A percentile compares a stretch with the other conserved stretches of the same genome.
phyloP scores from a whole-genome alignment of 768 basidiomycete species.

The Vishniacozyma victoriae region DNA sequence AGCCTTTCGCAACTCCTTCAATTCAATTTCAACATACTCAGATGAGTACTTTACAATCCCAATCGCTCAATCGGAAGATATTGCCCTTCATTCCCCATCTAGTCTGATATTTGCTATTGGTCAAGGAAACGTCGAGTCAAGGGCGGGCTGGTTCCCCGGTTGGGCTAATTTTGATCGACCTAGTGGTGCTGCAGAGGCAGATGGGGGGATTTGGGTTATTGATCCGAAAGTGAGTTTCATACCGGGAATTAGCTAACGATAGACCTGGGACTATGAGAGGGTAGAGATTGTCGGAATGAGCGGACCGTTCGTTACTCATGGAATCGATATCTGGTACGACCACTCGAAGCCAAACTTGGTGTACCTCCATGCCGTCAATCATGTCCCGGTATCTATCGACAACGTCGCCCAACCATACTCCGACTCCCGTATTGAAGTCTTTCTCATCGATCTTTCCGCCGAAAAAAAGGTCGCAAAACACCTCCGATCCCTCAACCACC shows the following conservation, averaged over 20 bases:
- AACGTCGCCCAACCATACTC: background rate
- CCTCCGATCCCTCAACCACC: constrained; percentile 15
- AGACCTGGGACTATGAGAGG: constrained; percentile 13
- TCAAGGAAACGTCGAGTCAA: constrained; percentile 1
- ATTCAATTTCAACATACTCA: background rate
- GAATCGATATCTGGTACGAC: constrained; percentile 20
- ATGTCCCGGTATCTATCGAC: constrained; percentile 2
- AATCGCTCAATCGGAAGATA: constrained; percentile 19
- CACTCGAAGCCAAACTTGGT: constrained; percentile 1
- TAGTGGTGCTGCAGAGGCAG: background rate
- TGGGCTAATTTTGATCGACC: constrained; percentile 5
- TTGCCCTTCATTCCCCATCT: constrained; percentile 6
- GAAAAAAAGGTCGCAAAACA: constrained; percentile 3
- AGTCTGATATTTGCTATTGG: constrained; percentile 13
- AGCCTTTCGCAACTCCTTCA: background rate
- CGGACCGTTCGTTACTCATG: constrained; percentile 23
- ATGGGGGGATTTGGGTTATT: constrained; percentile 14
- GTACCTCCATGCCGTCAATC: constrained; percentile 32
- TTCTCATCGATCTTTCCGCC: constrained; percentile 10
- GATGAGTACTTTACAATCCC: constrained; percentile 1
- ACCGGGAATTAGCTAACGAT: background rate
- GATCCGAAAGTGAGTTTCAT: constrained; percentile 13
- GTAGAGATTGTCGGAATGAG: constrained; percentile 4
- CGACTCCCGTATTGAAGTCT: constrained; percentile 24
- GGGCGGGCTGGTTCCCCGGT: constrained; percentile 21